These are phyloP conservation scores for Parietaria judaica DNA, from an alignment of 306 rosid species.

Conservation along the genomic window DNA sequence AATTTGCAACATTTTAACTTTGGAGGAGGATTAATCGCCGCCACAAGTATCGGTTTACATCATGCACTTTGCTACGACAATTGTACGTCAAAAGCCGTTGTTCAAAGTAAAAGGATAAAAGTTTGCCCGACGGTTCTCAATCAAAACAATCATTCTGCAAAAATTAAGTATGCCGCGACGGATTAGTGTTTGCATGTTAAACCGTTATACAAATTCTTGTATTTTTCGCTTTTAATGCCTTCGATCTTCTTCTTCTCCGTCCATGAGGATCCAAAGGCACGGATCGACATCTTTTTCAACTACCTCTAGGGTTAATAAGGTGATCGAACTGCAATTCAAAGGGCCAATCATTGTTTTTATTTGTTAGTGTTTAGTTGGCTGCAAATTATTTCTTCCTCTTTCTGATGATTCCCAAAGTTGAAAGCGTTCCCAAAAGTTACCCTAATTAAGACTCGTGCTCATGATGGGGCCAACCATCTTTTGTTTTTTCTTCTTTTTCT, in stretches of 20 bases:
- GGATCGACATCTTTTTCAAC: conserved; percentile 9
- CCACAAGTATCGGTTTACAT: no score
- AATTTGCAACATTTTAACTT: not conserved
- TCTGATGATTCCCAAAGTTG: not conserved
- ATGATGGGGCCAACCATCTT: not conserved
- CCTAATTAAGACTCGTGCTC: not conserved
- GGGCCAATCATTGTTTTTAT: conserved; percentile 3
- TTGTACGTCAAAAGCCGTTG: no score
- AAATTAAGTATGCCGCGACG: no score
- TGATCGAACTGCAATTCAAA: conserved; percentile 11
- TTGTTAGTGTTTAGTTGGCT: conserved; percentile 1
- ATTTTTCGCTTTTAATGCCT: no score
- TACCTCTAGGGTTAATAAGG: conserved; percentile 3
- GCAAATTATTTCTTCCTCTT: not conserved
- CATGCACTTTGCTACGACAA: no score
- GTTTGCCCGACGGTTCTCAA: no score
- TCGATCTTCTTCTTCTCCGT: no score
- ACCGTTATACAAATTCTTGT: no score
- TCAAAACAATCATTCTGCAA: no score
- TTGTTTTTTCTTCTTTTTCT: not conserved
- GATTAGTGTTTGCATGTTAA: no score
- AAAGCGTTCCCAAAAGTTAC: conserved; percentile 6
- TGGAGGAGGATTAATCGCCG: not conserved
- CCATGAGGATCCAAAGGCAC: not conserved
- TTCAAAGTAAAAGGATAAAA: no score